Base-by-base conservation (phyloP, 164 flowering plant species). In the Platanus orientalis region DNA sequence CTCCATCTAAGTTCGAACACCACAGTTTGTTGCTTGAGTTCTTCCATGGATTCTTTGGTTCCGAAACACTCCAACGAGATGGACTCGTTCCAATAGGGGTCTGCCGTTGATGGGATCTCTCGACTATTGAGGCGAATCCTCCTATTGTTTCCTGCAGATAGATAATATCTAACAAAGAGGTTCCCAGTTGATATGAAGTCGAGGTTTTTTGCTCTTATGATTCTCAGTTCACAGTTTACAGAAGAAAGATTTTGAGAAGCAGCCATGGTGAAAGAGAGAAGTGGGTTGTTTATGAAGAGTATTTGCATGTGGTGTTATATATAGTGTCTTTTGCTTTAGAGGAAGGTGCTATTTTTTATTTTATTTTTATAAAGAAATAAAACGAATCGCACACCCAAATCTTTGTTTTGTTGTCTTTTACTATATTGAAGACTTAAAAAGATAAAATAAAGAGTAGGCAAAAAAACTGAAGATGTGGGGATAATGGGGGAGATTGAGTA, bases 151-250 rank as follows among this genome's bases (percentile, higher is more conserved):
- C 81, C 84, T 17, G 80, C 77, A 32, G 10, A 60, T 30, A 89
- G 77, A 70, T 83, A 82, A 73, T 74, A 82, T 63, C 94, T 81
- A 0, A 88, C 79, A 63, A 83, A 88, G 20, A 88, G 57, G 39
- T 59, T 59, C 0, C 75, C 76, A 0, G 24, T 16, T 0, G 66
- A 51, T 32, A 65, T 72, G 58, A 63, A 28, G 1, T 64, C 76
- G 0, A 80, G 70, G 79, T 88, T 85, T 68, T 75, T 81, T 2
- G 89, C 94, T 76, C 74, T 74, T 19, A 81, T 56, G 68, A 85
- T 77, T 42, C 42, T 36, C 42, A 36, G 1, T 36, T 36, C 42
- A 36, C 42, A 36, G 42, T 36, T 36, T 1, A 36, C 69, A 19
- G 55, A 30, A 27, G 72, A 57, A n/a, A 17, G 29, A 6, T 51